Evolutionary conservation across 2,329 filamentous ascomycete genomes (phyloP), one percentile per base, ranked within the genome.

Genomic region (Aureobasidium mangrovei): DNA sequence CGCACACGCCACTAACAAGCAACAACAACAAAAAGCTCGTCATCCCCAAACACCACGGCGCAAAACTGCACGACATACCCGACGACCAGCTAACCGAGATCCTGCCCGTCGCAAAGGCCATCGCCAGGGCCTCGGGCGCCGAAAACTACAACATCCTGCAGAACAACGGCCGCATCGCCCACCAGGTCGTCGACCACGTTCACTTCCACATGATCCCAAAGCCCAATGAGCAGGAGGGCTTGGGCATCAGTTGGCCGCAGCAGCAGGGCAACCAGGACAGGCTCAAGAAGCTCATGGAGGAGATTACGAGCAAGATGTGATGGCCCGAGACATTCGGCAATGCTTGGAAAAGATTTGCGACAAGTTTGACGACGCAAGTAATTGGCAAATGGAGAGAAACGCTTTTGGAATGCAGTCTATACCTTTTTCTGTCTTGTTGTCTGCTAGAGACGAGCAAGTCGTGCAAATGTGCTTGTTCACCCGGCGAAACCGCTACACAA

Each of bases 121-220:
- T 98, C 45, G 90, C 86, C 46, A 71, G 76, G 24, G 91, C 90
- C 29, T 83, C 81, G 3, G 88, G 88, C 36, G 84, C 86, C 3
- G 74, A 77, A 49, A 80, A 97, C 70, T 98, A 89, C 77, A 98
- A 98, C 67, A 80, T 98, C 46, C 75, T 98, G 57, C 93, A 98
- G 75, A 98, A 98, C 74, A 98, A 98, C 66, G 93, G 93, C 51
- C 77, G 81, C 26, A 81, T 91, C 64, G 93, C 93, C 18, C 93
- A 98, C 71, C 93, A 97, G 74, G 77, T 86, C 60, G 91, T 98
- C 58, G 86, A 89, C 62, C 93, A 98, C 74, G 91, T 93, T 74
- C 91, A 96, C 69, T 91, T 98, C 72, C 93, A 98, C 67, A 85
- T 97, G 82, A 98, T 98, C 59, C 93, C 93, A 35, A 98, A 98